Evolutionary conservation across 192 early-diverging fungal species (phyloP), one percentile per base, ranked within the genome.

Genomic region (Coemansia sp.): DNA sequence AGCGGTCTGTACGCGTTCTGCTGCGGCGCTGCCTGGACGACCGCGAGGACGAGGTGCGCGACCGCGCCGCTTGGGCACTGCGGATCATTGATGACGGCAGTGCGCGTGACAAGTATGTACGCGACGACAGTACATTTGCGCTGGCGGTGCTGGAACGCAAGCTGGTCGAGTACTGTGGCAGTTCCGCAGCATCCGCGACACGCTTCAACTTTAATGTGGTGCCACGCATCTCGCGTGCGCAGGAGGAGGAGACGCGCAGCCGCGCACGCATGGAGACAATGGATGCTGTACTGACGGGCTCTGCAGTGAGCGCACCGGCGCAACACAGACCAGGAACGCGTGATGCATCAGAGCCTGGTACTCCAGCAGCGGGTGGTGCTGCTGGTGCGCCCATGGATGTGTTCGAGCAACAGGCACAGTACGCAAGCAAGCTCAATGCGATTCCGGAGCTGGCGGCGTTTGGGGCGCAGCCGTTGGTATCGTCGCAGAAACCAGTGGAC

Each of bases 11-110:
- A 52, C 84, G 88, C 25, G 91, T 98, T 44, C 83, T 99, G 57
- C 85, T 99, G 53, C 91, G 72, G 58, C 92, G 96, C 66, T 98
- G 96, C 74, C 78, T 94, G 68, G 97, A 99, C 63, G 97, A 99
- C 73, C 89, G 85, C 57, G 97, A 99, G 76, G 97, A 99, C 74
- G 96, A 99, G 75, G 97, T 99, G 47, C 89, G 97, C 63, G 97
- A 99, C 65, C 88, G 96, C 56, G 93, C 96, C 10, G 89, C 92
- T 0, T 85, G 98, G 85, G 94, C 87, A 55, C 84, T 99, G 71
- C 85, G 85, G 27, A 83, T 97, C 22, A 85, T 93, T 54, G 87
- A 86, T 49, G 85, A 88, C 62, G 85, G 86, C 9, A 73, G 82
- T 8, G 60, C 84, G 21, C 83, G 85, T 24, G 74, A 86, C 60